Evolutionary conservation across 1,139 yeast genomes (phyloP).

Genomic region (Pichia kudriavzevii): DNA sequence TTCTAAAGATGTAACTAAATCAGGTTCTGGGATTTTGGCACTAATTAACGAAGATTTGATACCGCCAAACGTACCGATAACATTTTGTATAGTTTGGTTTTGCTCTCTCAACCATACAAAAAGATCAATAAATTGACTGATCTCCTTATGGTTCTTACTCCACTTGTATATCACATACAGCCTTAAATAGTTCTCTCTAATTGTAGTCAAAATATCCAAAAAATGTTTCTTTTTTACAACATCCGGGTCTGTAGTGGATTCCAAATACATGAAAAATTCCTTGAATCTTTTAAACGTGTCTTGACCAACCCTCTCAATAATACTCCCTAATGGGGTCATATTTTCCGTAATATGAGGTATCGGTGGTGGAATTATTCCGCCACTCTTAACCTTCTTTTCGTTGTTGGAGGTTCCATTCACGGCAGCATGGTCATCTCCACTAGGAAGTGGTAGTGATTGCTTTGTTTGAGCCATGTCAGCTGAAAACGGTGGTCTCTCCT

Average conservation of each 20-base stretch:
- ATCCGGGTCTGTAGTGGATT: slow-evolving; percentile 45
- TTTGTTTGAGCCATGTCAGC: too few relatives aligned
- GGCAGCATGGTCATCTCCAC: too few relatives aligned
- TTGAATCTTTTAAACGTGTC: slow-evolving; percentile 60
- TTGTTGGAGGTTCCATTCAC: not conserved
- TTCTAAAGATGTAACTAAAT: slow-evolving; percentile 76
- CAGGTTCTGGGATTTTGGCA: slow-evolving; percentile 88
- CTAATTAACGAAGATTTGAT: slow-evolving; percentile 62
- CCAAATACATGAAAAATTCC: slow-evolving; percentile 54
- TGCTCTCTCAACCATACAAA: slow-evolving; percentile 85
- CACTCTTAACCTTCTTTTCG: not conserved
- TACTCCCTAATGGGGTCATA: slow-evolving; percentile 53
- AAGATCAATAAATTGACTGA: slow-evolving; percentile 70
- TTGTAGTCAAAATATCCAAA: slow-evolving; percentile 55
- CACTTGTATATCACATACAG: slow-evolving; percentile 81
- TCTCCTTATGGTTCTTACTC: slow-evolving; percentile 67
- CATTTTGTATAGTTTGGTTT: slow-evolving; percentile 58
- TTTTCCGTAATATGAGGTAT: slow-evolving; percentile 74
- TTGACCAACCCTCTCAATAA: slow-evolving; percentile 53
- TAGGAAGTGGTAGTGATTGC: too few relatives aligned
- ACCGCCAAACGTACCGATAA: slow-evolving; percentile 42
- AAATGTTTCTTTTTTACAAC: slow-evolving; percentile 58
- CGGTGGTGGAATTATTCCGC: slow-evolving; percentile 30
- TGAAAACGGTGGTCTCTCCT: too few relatives aligned
- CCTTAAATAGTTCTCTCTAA: slow-evolving; percentile 78